These are phyloP conservation scores for Coniophora puteana DNA, from an alignment of 1,284 basidiomycete genomes.

Conservation along the genomic window DNA sequence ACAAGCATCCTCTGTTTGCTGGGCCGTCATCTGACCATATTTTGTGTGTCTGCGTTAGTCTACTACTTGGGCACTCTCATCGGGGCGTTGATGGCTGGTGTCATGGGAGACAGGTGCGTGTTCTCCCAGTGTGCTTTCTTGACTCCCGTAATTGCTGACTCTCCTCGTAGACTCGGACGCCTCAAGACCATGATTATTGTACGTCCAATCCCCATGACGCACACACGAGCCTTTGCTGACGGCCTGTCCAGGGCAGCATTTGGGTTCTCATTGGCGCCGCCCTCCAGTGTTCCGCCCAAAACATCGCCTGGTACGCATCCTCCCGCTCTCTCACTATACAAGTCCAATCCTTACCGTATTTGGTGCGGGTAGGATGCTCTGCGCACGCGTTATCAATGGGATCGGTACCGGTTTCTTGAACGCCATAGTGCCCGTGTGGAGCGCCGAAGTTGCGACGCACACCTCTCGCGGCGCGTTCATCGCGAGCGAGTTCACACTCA, in stretches of 20 bases:
- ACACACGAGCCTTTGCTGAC: too few relatives aligned
- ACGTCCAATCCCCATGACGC: too few relatives aligned
- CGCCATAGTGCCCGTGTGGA: slow-evolving; percentile 51
- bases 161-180: too few relatives aligned
- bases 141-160: too few relatives aligned
- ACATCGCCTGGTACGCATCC: slow-evolving; percentile 39
- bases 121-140: too few relatives aligned
- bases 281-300: slow-evolving; percentile 48
- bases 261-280: slow-evolving; percentile 47
- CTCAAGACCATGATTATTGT: slow-evolving; percentile 41
- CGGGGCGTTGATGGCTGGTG: slow-evolving; percentile 46
- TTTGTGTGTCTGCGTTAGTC: too few relatives aligned
- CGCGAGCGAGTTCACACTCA: slow-evolving; percentile 33
- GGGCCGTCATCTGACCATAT: too few relatives aligned
- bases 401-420: slow-evolving; percentile 51
- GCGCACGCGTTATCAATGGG: slow-evolving; percentile 48
- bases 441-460: slow-evolving; percentile 43
- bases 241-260: too few relatives aligned
- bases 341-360: too few relatives aligned
- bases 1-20: too few relatives aligned
- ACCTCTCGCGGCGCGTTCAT: slow-evolving; percentile 41
- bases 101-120: slow-evolving; percentile 37
- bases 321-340: neutral
- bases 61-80: slow-evolving; percentile 48
- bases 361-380: slow-evolving; percentile 40